Evolutionary conservation across 768 basidiomycete genomes (phyloP).

Genomic region (Leccinum arenicola): DNA sequence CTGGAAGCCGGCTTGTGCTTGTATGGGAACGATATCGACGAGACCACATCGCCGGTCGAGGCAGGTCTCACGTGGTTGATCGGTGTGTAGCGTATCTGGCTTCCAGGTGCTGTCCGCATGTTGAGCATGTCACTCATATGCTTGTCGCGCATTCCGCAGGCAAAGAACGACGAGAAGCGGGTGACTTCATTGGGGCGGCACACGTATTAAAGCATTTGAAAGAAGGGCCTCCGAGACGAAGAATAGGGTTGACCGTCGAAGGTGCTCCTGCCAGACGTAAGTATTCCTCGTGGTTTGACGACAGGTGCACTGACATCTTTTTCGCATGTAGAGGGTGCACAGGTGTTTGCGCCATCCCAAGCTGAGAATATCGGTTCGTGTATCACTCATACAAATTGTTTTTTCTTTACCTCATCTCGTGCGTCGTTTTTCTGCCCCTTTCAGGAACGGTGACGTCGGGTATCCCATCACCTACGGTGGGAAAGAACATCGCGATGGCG

Average conservation of each 20-base stretch:
- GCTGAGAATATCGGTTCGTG: slow-evolving; percentile 60
- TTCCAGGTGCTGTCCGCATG: neutral
- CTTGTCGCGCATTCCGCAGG: slow-evolving; percentile 39
- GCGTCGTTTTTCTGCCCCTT: slow-evolving; percentile 15
- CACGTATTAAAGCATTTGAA: slow-evolving; percentile 72
- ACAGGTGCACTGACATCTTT: neutral
- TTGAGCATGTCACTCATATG: neutral
- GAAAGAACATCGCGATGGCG: slow-evolving; percentile 95
- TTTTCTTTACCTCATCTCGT: slow-evolving; percentile 4
- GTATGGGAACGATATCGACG: slow-evolving; percentile 92
- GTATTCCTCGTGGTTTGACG: slow-evolving; percentile 16
- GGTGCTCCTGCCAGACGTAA: slow-evolving; percentile 84
- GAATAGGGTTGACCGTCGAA: slow-evolving; percentile 81
- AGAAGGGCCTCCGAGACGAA: slow-evolving; percentile 69
- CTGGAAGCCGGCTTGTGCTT: slow-evolving; percentile 97
- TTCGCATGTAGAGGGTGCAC: slow-evolving; percentile 63
- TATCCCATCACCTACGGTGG: slow-evolving; percentile 88
- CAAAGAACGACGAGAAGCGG: slow-evolving; percentile 73
- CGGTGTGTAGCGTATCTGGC: slow-evolving; percentile 50
- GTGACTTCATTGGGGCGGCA: slow-evolving; percentile 77
- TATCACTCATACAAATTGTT: neutral
- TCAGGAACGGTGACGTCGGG: slow-evolving; percentile 83
- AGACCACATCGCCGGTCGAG: slow-evolving; percentile 82
- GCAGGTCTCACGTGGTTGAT: slow-evolving; percentile 94
- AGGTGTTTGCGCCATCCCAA: slow-evolving; percentile 57